phyloP scores from a whole-genome alignment of 2,329 filamentous ascomycete species.

The Talaromyces piceae region DNA sequence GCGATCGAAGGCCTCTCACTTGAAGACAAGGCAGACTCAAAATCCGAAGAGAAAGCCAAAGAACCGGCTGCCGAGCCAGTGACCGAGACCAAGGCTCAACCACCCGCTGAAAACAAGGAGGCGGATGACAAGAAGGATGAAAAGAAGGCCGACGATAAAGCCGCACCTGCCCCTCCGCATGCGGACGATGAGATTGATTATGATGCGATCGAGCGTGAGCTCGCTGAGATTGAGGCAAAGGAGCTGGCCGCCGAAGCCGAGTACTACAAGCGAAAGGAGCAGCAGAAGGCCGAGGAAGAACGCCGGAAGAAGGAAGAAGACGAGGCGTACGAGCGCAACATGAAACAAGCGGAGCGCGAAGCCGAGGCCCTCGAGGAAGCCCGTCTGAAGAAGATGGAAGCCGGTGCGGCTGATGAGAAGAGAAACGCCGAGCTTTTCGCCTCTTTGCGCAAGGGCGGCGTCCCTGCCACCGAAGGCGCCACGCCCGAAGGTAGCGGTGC shows the following conservation, averaged over 20 bases:
- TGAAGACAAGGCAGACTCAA: slow-evolving; percentile 25
- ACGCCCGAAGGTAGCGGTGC: slow-evolving; percentile 38
- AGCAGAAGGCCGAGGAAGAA: slow-evolving; percentile 54
- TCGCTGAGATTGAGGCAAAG: slow-evolving; percentile 41
- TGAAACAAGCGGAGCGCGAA: slow-evolving; percentile 43
- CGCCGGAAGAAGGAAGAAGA: slow-evolving; percentile 41
- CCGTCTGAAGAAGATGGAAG: slow-evolving; percentile 34
- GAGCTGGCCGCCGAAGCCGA: slow-evolving; percentile 39
- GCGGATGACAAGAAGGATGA: slow-evolving; percentile 15
- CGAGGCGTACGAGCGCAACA: slow-evolving; percentile 38
- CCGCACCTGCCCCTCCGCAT: slow-evolving; percentile 18
- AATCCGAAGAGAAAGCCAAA: slow-evolving; percentile 20
- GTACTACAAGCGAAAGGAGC: slow-evolving; percentile 65
- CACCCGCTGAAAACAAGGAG: slow-evolving; percentile 13
- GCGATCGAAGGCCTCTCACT: slow-evolving; percentile 24
- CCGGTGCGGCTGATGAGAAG: slow-evolving; percentile 29
- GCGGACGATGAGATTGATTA: slow-evolving; percentile 37
- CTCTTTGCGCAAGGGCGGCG: slow-evolving; percentile 35
- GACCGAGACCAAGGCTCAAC: slow-evolving; percentile 13
- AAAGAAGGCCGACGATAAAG: slow-evolving; percentile 20
- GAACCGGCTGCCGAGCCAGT: slow-evolving; percentile 5
- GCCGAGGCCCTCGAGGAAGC: slow-evolving; percentile 42
- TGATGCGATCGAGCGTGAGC: slow-evolving; percentile 41
- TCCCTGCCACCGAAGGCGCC: slow-evolving; percentile 27
- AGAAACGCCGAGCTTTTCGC: slow-evolving; percentile 32